A percentile compares a stretch with the other conserved stretches of the same genome.
Conservation (phyloP, 495 filamentous ascomycete species). For the Aspergillus baeticus region DNA sequence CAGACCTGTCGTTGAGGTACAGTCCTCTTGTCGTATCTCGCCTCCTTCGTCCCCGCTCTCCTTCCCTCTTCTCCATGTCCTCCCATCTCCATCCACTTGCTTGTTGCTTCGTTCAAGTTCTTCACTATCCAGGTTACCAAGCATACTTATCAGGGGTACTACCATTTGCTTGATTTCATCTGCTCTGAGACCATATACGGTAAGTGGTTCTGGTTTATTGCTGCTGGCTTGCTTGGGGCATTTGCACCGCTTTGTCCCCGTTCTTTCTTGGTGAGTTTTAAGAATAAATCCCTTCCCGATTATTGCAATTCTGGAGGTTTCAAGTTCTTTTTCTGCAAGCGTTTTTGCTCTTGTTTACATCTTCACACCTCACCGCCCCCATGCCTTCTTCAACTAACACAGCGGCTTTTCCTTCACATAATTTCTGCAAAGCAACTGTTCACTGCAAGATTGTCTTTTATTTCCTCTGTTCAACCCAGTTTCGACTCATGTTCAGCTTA, state of each 20-base stretch:
- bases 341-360: constrained; percentile 12
- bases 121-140: neutral
- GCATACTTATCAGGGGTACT: neutral
- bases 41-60: neutral
- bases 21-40: neutral
- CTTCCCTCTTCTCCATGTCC: neutral
- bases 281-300: neutral
- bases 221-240: neutral
- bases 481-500: neutral
- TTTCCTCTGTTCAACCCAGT: constrained; percentile 1
- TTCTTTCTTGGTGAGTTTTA: neutral
- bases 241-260: neutral
- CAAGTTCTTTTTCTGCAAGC: constrained; percentile 4
- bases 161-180: neutral
- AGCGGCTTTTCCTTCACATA: constrained; percentile 9
- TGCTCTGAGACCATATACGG: neutral
- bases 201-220: neutral
- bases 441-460: neutral
- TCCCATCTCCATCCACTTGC: neutral
- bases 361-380: constrained; percentile 22
- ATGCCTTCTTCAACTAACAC: constrained; percentile 16
- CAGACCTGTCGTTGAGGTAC: neutral
- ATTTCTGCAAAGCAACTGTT: neutral
- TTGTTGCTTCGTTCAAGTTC: neutral
- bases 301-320: neutral